Base-by-base conservation (phyloP, 129 eudicot genomes). In the Flaveria ramosissima region DNA sequence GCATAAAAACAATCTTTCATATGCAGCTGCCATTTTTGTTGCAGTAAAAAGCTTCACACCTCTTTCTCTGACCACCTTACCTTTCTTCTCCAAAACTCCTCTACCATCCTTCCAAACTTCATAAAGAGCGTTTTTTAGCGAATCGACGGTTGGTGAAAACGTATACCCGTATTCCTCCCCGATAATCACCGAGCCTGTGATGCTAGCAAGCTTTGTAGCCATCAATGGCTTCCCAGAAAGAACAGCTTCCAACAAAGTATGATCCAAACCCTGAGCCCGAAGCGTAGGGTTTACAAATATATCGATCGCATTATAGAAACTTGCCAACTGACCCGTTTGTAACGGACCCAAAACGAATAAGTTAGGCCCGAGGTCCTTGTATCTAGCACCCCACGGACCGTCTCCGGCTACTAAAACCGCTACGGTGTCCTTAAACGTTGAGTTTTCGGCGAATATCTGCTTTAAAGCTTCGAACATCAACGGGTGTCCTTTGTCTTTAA, bases 261-360 rank as follows among this genome's bases (percentile, higher is more conserved):
- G 96, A 75, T 91, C 97, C 77, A 91, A 72, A 24, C 93, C 97
- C 42, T 91, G 97, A 61, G 97, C 97, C 7, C 92, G 89, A 14
- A 91, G 88, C 4, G 97, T 88, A 3, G 97, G 97, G 62, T 88
- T 86, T 5, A 91, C 88, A 46, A 88, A 88, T 9, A 88, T 72
- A 66, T 91, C 94, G 0, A 91, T 88, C 0, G 86, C 92, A 42
- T 91, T 91, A 41, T 91, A 91, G 60, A 91, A 91, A 46, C 64
- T 64, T 6, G 97, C 88, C 12, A 91, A 53, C 57, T 86, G 93
- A 63, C 47, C 41, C 42, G 78, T 84, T 51, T 88, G 86, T 63
- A 91, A n/a, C 8, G 97, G 90, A 7, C 97, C 97, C 42, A 91
- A 76, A 77, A 88, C 88, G 14, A 77, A 74, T 27, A 88, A 4